Conservation (phyloP, 23 red algal genomes). For the Porphyridium purpureum region DNA sequence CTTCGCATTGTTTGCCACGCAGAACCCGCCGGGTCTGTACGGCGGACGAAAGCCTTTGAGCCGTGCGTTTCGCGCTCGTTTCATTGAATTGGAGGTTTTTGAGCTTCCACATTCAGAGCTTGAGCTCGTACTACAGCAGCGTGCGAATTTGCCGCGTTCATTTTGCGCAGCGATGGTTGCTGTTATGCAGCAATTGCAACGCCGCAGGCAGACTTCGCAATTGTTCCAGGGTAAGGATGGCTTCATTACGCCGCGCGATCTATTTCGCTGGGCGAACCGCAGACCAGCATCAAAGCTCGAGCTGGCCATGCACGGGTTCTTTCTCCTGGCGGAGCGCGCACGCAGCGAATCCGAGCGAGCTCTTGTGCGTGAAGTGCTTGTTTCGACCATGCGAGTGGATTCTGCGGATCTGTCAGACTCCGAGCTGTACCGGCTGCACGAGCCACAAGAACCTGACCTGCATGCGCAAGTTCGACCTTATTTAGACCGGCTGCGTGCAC, state of each 20-base stretch:
- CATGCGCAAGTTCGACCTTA: slow-evolving; percentile 1
- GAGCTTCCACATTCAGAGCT: slow-evolving; percentile 68
- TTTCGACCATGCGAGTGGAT: slow-evolving; percentile 10
- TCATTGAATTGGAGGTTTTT: slow-evolving; percentile 57
- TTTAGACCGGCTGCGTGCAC: slow-evolving; percentile 1
- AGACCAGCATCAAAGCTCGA: slow-evolving; percentile 19
- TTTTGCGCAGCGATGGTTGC: slow-evolving; percentile 61
- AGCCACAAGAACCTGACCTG: too few species aligned
- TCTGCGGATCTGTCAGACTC: slow-evolving; percentile 9
- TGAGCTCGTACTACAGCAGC: slow-evolving; percentile 22
- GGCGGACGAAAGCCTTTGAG: slow-evolving; percentile 80
- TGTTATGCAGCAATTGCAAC: slow-evolving; percentile 61
- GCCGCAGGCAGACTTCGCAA: slow-evolving; percentile 20
- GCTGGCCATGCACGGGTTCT: slow-evolving; percentile 63
- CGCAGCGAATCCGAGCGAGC: slow-evolving; percentile 15
- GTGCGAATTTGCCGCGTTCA: slow-evolving; percentile 26
- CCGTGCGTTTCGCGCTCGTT: slow-evolving; percentile 69
- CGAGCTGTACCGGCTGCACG: slow-evolving; percentile 7
- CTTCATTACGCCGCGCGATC: slow-evolving; percentile 58
- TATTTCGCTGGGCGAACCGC: slow-evolving; percentile 44
- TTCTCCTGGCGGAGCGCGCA: slow-evolving; percentile 62
- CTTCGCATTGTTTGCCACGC: slow-evolving; percentile 95
- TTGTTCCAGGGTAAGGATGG: slow-evolving; percentile 68
- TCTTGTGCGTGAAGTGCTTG: slow-evolving; percentile 24
- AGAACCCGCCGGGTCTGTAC: slow-evolving; percentile 87